Evolutionary conservation across 2,329 filamentous ascomycete species (phyloP), one percentile per base, ranked within the genome.

Genomic region (Raffaelea albimanens): DNA sequence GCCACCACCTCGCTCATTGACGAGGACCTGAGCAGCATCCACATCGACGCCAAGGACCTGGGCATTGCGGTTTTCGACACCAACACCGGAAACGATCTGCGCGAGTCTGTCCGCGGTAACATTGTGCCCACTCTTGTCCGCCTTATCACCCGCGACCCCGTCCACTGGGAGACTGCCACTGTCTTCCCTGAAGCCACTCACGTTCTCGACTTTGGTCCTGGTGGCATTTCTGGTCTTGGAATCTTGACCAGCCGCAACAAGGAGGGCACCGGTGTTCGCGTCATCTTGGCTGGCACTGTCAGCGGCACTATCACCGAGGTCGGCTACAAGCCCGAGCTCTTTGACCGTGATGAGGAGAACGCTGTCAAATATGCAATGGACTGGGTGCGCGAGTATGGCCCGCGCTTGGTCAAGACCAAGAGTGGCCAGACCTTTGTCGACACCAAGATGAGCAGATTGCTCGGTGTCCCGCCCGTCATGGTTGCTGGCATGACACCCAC

Each of bases 231-330:
- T 21, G 94, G 94, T 54, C 82, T 98, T 20, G 94, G 93, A 61
- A 87, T 95, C 41, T 73, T 98, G 54, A 98, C 93, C 49, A 97
- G 95, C 75, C 87, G 93, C 59, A 98, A 97, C 77, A 98, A 98
- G 73, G 94, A 98, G 65, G 93, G 93, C 53, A 97, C 89, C 49
- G 93, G 93, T 59, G 93, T 98, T 33, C 88, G 91, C 52, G 90
- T 98, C 55, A 95, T 98, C 55, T 77, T 98, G 50, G 93, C 89
- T 40, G 93, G 94, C 53, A 79, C 88, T n/a, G 85, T 98, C 58
- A 87, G 91, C 59, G 91, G 91, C 45, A 89, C 89, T 19, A 85
- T 94, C 50, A 75, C 78, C 29, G 93, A 97, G 66, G 85, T 98
- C 52, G 93, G 93, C 47, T 98, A 96, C 75, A 98, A 98, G 75